Base-by-base conservation (phyloP, 371 early-diverging fungal genomes). In the Mortierella sp. region DNA sequence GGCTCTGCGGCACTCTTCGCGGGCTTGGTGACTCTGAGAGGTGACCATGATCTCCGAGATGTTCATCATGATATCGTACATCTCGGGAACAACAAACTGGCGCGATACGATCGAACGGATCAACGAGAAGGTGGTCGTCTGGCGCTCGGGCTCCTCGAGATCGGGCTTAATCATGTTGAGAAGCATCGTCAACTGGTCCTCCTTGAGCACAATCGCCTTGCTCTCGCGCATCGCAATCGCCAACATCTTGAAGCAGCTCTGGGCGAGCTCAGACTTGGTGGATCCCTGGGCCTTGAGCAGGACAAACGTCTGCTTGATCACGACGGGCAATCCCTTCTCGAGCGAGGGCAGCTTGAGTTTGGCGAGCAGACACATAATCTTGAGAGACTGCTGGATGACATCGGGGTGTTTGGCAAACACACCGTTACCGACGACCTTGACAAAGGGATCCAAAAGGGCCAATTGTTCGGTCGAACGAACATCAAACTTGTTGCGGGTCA, bases 31-130 rank as follows among this genome's bases (percentile, higher is more conserved):
- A 31, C 91, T 87, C 85, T 97, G 97, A 55, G 93, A 94, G 0
- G 97, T 96, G 24, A 99, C 92, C 93, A 97, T 92, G 64, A 96
- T 89, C 76, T 91, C 85, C 8, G 92, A 87, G 10, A 98, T 89
- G 19, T 85, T 85, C 72, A 94, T 94, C 93, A 98, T 95, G 52
- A 98, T 79, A 69, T 98, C 97, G 79, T 98, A 99, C 74, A 99
- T 89, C 80, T 96, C 96, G 14, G 93, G 92, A 29, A 93, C 93
- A 41, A 98, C 89, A 71, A 96, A 92, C 71, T 96, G 93, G 29
- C 97, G 93, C 1, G 93, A 86, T 44, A 99, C 85, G 58, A 99
- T 94, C 9, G 97, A 95, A 29, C 94, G 91, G 53, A 98, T 89
- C 19, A 99, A 80, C 1, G 93, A 89, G 76, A 98, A 98, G 0